Evolutionary conservation across 1,139 yeast genomes (phyloP).

Genomic region (Candida neerlandica): DNA sequence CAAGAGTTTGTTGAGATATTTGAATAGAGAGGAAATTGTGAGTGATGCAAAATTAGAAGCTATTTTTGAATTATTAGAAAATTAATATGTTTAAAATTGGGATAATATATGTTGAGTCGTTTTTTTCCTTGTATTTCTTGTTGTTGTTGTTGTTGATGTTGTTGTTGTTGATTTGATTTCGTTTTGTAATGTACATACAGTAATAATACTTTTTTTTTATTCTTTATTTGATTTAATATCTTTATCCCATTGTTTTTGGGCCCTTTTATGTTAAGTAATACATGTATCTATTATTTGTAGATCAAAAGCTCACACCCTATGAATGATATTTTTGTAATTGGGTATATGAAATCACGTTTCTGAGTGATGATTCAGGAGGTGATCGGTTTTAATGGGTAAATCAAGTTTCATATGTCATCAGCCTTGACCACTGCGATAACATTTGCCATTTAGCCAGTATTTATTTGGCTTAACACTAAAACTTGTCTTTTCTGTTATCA

Average conservation of each 20-base stretch:
- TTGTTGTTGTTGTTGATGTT: background rate
- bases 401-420: too few species aligned
- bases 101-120: background rate
- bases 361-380: too few species aligned
- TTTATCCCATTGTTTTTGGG: background rate
- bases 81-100: slow-evolving; percentile 7
- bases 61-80: slow-evolving; percentile 32
- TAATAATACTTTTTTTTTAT: background rate
- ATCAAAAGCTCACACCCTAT: too few species aligned
- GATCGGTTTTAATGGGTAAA: too few species aligned
- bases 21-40: slow-evolving; percentile 57
- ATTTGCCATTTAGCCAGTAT: too few species aligned
- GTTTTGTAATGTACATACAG: slow-evolving; percentile 1
- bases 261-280: too few species aligned
- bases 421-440: too few species aligned
- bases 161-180: background rate
- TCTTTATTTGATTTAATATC: background rate
- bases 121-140: background rate
- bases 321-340: too few species aligned
- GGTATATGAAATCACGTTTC: too few species aligned
- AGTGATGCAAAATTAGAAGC: slow-evolving; percentile 30
- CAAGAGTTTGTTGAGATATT: slow-evolving; percentile 61
- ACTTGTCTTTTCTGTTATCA: too few species aligned
- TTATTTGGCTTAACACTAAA: too few species aligned
- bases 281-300: too few species aligned